These are phyloP conservation scores for Plasmodium knowlesi DNA, from an alignment of 169 alveolate species.

Conservation along the genomic window DNA sequence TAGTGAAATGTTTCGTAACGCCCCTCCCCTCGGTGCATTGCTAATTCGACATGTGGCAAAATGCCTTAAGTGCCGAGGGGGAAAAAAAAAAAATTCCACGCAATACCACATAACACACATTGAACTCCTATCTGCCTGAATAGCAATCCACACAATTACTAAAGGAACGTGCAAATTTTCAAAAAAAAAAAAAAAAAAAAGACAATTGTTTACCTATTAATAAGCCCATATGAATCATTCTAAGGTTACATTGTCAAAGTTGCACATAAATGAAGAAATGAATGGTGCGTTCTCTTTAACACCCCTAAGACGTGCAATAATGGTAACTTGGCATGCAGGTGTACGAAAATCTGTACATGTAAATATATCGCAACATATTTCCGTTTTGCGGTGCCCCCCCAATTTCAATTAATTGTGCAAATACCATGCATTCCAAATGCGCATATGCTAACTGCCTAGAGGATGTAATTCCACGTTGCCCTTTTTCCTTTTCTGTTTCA, in stretches of 20 bases:
- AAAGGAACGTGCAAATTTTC: not conserved
- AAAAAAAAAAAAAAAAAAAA: not conserved
- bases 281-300: not conserved
- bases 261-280: not conserved
- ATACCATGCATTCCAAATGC: not conserved
- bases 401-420: not conserved
- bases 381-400: not conserved
- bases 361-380: not conserved
- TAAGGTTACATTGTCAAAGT: not conserved
- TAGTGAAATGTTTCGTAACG: not conserved
- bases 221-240: not conserved
- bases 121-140: not conserved
- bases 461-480: not conserved
- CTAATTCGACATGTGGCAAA: not conserved
- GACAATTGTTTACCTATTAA: not conserved
- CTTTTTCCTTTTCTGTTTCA: not conserved
- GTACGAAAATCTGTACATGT: not conserved
- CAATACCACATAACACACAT: not conserved
- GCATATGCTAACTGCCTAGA: not conserved
- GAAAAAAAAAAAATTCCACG: not conserved
- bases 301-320: not conserved
- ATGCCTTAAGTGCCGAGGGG: not conserved
- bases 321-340: not conserved
- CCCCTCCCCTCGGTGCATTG: not conserved
- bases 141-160: not conserved